Conservation (phyloP, 345 rosid genomes). For the Heritiera littoralis region DNA sequence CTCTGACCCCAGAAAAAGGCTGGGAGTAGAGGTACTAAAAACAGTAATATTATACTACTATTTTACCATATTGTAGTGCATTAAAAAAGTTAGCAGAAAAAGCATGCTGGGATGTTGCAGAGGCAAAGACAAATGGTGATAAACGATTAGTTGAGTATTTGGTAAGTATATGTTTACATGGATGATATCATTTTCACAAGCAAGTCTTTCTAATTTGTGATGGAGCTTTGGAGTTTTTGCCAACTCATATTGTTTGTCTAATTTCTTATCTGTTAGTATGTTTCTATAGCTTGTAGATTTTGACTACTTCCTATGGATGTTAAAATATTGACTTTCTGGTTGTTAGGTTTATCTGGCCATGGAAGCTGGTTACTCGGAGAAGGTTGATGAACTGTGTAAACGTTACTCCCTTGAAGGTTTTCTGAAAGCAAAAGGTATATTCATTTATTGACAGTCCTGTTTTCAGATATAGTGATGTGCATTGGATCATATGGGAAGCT, state of each 20-base stretch:
- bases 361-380: slow-evolving; percentile 97
- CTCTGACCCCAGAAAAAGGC: no score
- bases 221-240: neutral
- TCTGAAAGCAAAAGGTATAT: slow-evolving; percentile 54
- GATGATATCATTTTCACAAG: neutral
- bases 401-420: slow-evolving; percentile 81
- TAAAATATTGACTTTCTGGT: slow-evolving; percentile 1
- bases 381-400: slow-evolving; percentile 84
- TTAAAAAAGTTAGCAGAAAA: slow-evolving; percentile 82
- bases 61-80: slow-evolving; percentile 46
- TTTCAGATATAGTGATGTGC: neutral
- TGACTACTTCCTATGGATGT: neutral
- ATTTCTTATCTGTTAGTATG: neutral
- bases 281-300: slow-evolving; percentile 1
- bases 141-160: slow-evolving; percentile 70
- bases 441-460: neutral
- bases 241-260: neutral
- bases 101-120: slow-evolving; percentile 95
- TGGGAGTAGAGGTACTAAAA: neutral
- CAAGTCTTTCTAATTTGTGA: neutral
- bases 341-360: slow-evolving; percentile 88
- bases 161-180: slow-evolving; percentile 41
- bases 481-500: neutral
- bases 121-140: slow-evolving; percentile 67
- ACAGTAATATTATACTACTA: neutral